These are phyloP conservation scores for Fusarium sp. DNA, from an alignment of 2,329 filamentous ascomycete species.

Conservation along the genomic window DNA sequence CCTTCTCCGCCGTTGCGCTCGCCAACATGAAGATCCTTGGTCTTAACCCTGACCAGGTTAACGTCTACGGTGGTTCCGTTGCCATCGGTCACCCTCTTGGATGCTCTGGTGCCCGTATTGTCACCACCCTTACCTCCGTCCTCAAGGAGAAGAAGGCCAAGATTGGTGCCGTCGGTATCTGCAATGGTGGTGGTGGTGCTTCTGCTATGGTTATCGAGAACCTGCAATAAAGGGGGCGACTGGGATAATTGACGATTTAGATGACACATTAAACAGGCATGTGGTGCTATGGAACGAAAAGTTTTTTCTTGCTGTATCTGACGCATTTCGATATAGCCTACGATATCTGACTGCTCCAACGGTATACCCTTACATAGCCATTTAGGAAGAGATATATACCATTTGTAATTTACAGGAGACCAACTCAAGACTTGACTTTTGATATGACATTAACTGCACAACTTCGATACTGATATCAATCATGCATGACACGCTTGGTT, in stretches of 20 bases:
- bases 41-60: conserved; percentile 85
- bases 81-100: conserved; percentile 96
- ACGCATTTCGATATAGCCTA: conserved; percentile 28
- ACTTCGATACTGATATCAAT: conserved; percentile 14
- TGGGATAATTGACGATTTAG: conserved; percentile 35
- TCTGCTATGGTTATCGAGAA: conserved; percentile 91
- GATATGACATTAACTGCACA: background rate
- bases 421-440: background rate
- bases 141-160: conserved; percentile 90
- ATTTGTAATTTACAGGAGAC: conserved; percentile 25
- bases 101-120: conserved; percentile 90
- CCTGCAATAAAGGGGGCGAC: conserved; percentile 56
- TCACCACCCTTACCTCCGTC: conserved; percentile 88
- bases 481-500: conserved; percentile 24
- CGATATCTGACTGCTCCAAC: conserved; percentile 22
- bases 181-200: conserved; percentile 96
- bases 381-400: conserved; percentile 27
- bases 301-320: conserved; percentile 26
- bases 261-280: conserved; percentile 29
- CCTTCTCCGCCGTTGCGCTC: conserved; percentile 94
- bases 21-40: conserved; percentile 94
- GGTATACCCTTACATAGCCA: conserved; percentile 27
- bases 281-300: conserved; percentile 33
- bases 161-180: conserved; percentile 93
- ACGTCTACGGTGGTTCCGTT: conserved; percentile 93